A percentile compares a stretch with the other conserved stretches of the same genome.
Evolutionary conservation across 192 early-diverging fungal genomes (phyloP).

Genomic region (Entomortierella beljakovae): DNA sequence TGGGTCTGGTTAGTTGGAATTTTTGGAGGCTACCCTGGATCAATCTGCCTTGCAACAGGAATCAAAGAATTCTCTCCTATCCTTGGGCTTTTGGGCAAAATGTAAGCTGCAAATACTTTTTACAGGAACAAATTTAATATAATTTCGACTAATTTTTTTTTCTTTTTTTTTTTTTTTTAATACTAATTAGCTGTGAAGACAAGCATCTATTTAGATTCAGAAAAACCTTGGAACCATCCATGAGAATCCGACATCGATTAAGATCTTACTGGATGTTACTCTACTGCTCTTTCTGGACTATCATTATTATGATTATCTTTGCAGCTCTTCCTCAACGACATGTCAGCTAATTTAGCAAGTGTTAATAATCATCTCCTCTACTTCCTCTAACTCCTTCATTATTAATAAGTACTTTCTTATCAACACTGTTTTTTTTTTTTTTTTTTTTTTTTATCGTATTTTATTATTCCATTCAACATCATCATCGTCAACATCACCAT

Average conservation of each 20-base stretch:
- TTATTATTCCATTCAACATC: no score
- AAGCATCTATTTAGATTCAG: constrained; percentile 33
- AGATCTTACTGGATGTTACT: constrained; percentile 38
- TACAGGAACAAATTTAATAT: neutral
- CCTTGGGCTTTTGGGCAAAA: constrained; percentile 30
- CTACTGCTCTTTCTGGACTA: constrained; percentile 47
- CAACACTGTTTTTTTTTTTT: neutral
- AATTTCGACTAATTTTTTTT: neutral
- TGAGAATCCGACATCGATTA: constrained; percentile 25
- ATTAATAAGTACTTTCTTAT: neutral
- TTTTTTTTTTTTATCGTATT: neutral
- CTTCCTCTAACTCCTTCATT: neutral
- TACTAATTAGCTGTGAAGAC: constrained; percentile 34
- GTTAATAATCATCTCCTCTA: neutral
- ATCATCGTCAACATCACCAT: no score
- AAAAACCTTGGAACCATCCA: constrained; percentile 32
- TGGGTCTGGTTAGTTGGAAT: constrained; percentile 41
- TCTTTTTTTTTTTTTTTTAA: constrained; percentile 13
- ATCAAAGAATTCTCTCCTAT: constrained; percentile 33
- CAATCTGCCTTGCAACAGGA: constrained; percentile 31
- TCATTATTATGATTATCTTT: constrained; percentile 44
- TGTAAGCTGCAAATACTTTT: constrained; percentile 11
- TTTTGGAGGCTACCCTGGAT: constrained; percentile 33
- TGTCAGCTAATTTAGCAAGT: neutral
- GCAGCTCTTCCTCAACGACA: constrained; percentile 35